Conservation (phyloP, 2,329 filamentous ascomycete genomes). For the Botrytis medusae region DNA sequence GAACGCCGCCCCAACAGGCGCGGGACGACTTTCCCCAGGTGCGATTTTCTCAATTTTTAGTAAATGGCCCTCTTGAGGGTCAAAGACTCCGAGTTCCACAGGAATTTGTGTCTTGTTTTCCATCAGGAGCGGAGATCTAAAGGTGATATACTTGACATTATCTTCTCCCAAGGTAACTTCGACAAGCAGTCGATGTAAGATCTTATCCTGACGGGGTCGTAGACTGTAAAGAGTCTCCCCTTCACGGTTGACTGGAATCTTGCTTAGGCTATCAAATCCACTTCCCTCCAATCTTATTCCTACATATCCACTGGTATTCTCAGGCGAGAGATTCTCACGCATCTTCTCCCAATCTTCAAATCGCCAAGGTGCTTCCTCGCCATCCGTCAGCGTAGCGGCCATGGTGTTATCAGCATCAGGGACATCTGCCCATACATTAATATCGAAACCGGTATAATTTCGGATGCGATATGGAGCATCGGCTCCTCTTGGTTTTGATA, state of each 20-base stretch:
- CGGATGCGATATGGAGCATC: slow-evolving; percentile 92
- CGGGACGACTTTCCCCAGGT: slow-evolving; percentile 84
- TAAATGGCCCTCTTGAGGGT: slow-evolving; percentile 80
- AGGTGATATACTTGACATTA: slow-evolving; percentile 97
- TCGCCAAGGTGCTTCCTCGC: slow-evolving; percentile 89
- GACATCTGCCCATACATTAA: slow-evolving; percentile 78
- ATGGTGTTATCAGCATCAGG: slow-evolving; percentile 65
- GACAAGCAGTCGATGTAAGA: slow-evolving; percentile 86
- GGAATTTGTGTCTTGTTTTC: slow-evolving; percentile 98
- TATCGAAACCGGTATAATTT: slow-evolving; percentile 93
- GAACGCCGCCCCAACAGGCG: slow-evolving; percentile 88
- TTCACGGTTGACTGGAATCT: slow-evolving; percentile 89
- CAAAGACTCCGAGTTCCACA: slow-evolving; percentile 88
- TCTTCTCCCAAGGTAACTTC: slow-evolving; percentile 89
- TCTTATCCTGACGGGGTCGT: slow-evolving; percentile 79
- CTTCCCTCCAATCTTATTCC: slow-evolving; percentile 86
- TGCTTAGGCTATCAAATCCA: slow-evolving; percentile 86
- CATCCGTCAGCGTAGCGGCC: slow-evolving; percentile 77
- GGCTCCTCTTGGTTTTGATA: slow-evolving; percentile 86
- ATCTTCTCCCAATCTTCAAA: slow-evolving; percentile 97
- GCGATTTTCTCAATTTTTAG: slow-evolving; percentile 98
- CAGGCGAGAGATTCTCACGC: slow-evolving; percentile 85
- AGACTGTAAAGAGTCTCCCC: slow-evolving; percentile 89
- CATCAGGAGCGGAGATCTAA: slow-evolving; percentile 85
- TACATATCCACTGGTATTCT: slow-evolving; percentile 77